Evolutionary conservation across 2,329 filamentous ascomycete species (phyloP).

Genomic region (Trichoderma oligosporum): DNA sequence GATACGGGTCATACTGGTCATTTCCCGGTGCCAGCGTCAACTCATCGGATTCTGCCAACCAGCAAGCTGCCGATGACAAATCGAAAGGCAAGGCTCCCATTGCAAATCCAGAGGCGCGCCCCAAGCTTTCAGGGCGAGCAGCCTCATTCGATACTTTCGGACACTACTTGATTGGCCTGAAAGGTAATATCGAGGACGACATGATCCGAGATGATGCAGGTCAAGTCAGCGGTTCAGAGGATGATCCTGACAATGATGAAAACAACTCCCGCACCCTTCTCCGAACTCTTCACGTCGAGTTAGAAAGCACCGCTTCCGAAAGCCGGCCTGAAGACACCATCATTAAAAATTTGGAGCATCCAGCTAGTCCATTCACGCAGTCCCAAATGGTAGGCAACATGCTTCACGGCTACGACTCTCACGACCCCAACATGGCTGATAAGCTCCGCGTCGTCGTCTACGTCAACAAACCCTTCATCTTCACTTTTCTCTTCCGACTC

Average conservation of each 20-base stretch:
- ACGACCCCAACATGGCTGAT: constrained; percentile 51
- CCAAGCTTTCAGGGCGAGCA: constrained; percentile 14
- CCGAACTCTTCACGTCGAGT: constrained; percentile 64
- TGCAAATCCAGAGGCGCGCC: not conserved
- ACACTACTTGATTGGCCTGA: constrained; percentile 64
- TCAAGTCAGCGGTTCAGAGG: constrained; percentile 32
- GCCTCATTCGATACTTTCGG: constrained; percentile 35
- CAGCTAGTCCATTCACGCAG: constrained; percentile 30
- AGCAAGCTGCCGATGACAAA: constrained; percentile 19
- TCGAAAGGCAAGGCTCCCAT: constrained; percentile 20
- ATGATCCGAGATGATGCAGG: constrained; percentile 30
- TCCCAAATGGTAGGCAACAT: constrained; percentile 36
- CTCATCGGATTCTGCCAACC: constrained; percentile 18
- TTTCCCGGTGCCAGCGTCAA: constrained; percentile 32
- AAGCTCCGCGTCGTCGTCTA: constrained; percentile 69
- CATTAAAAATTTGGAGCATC: constrained; percentile 43
- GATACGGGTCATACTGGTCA: constrained; percentile 65
- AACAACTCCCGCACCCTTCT: constrained; percentile 56
- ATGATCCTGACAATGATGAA: constrained; percentile 30
- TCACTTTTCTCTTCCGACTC: constrained; percentile 64
- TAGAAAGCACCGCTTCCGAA: constrained; percentile 41
- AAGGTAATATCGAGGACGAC: constrained; percentile 57
- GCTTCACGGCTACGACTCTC: constrained; percentile 34
- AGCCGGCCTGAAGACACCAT: constrained; percentile 43
- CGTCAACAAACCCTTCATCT: constrained; percentile 71